Evolutionary conservation across 495 filamentous ascomycete genomes (phyloP), one percentile per base, ranked within the genome.

Genomic region (Talaromyces nanjingensis): DNA sequence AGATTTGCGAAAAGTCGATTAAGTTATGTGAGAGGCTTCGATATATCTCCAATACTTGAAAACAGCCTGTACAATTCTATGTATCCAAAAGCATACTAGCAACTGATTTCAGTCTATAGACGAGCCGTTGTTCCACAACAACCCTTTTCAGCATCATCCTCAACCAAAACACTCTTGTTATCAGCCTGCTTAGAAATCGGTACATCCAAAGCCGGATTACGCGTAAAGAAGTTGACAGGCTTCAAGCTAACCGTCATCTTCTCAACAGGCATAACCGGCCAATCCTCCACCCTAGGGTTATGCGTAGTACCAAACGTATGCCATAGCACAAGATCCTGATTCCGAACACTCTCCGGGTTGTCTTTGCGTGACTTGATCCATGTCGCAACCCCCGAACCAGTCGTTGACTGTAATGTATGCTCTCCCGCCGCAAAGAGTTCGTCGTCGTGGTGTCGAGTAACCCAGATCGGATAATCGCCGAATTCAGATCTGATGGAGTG

Each of bases 401-500:
- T 86, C 12, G 34, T 11, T 1, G 84, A 87, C 74, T 97, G 93
- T 70, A 93, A 96, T 0, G 93, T 97, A 69, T 91, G 93, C 64
- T 83, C 76, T 0, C 93, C 93, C 7, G 87, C 86, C 0, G 91
- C 82, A 69, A 84, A 97, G 6, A 93, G 75, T 76, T 97, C 91
- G 2, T 81, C 83, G 58, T 96, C 92, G 11, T 76, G 73, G 69
- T 96, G 88, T 9, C 29, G 24, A 31, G 91, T 93, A 0, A 94
- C 85, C 78, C 92, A 97, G 37, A 97, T 72, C 58, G 89, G 86
- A 66, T 89, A 86, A 59, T 88, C 84, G 0, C 84, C 85, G 69
- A 91, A 97, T 70, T 93, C 91, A 18, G 90, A 89, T 5, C 93
- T 84, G 63, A 81, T 84, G 63, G 82, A 79, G 74, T 96, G 85